Conservation (phyloP, 257 asterid genomes). For the Ehretia macrophylla region DNA sequence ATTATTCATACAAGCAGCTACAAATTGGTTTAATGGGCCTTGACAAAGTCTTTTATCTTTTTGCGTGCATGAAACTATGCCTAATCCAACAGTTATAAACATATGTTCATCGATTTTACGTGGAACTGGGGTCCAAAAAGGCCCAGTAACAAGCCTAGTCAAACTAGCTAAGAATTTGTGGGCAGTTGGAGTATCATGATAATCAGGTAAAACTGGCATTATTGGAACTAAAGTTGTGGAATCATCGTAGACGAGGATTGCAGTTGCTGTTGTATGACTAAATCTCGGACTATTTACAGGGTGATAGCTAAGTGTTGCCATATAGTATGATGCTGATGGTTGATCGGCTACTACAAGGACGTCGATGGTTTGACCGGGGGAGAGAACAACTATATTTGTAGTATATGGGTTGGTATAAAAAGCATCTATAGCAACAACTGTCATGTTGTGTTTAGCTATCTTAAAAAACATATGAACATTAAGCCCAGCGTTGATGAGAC, state of each 20-base stretch:
- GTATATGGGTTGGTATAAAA: conserved; percentile 1
- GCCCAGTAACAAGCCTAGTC: neutral
- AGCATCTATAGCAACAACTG: conserved; percentile 5
- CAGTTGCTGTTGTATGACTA: neutral
- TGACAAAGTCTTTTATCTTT: neutral
- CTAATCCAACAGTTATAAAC: conserved; percentile 4
- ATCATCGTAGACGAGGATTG: neutral
- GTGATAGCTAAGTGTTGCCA: conserved; percentile 2
- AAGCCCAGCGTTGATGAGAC: neutral
- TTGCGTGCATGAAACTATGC: neutral
- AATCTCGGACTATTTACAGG: neutral
- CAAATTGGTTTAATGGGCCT: neutral
- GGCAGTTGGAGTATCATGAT: neutral
- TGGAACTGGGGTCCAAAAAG: conserved; percentile 8
- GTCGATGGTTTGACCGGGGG: conserved; percentile 3
- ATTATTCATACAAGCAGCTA: conserved; percentile 1
- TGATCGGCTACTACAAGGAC: conserved; percentile 1
- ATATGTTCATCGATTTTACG: neutral
- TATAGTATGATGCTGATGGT: conserved; percentile 1
- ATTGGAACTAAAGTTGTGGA: neutral
- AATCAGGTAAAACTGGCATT: neutral
- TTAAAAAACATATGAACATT: conserved; percentile 1
- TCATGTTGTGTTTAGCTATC: conserved; percentile 1
- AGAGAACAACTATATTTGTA: neutral
- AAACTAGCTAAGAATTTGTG: conserved; percentile 1